These are phyloP conservation scores for Linnemannia zychae DNA, from an alignment of 192 early-diverging fungal species.

Conservation along the genomic window DNA sequence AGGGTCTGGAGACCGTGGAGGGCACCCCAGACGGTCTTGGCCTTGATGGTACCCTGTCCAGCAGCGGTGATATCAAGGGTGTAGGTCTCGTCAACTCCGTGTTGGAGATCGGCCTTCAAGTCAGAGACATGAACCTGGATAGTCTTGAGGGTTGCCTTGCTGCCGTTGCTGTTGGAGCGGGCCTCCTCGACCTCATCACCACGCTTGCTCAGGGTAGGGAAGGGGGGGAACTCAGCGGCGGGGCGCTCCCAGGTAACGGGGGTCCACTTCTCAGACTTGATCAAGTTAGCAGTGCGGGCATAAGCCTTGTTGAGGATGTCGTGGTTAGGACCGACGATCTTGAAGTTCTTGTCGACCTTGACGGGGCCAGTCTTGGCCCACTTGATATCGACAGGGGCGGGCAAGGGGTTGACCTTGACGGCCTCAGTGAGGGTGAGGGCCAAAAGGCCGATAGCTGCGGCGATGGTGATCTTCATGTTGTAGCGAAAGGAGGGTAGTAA, in stretches of 20 bases:
- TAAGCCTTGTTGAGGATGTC: constrained; percentile 61
- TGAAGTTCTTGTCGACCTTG: constrained; percentile 47
- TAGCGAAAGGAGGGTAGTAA: not conserved
- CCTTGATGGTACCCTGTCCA: constrained; percentile 68
- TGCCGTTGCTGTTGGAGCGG: constrained; percentile 5
- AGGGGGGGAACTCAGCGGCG: constrained; percentile 36
- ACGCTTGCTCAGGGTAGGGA: constrained; percentile 43
- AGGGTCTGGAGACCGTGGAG: constrained; percentile 80
- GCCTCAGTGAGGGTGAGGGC: constrained; percentile 55
- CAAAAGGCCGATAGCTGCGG: constrained; percentile 54
- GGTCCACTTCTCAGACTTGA: constrained; percentile 62
- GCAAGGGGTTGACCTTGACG: constrained; percentile 61
- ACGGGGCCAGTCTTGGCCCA: constrained; percentile 59
- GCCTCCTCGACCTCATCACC: constrained; percentile 25
- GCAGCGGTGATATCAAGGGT: constrained; percentile 69
- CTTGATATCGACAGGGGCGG: constrained; percentile 47
- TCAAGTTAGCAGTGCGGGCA: constrained; percentile 62
- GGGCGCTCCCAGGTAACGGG: constrained; percentile 54
- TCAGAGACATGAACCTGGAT: constrained; percentile 61
- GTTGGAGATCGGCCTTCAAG: constrained; percentile 64
- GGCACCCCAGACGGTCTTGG: constrained; percentile 77
- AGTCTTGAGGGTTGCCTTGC: constrained; percentile 30
- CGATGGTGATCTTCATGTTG: constrained; percentile 50
- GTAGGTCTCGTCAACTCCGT: constrained; percentile 81
- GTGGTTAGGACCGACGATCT: constrained; percentile 44